Base-by-base conservation (phyloP, 139 green algal genomes). In the Ostreobium quekettii region DNA sequence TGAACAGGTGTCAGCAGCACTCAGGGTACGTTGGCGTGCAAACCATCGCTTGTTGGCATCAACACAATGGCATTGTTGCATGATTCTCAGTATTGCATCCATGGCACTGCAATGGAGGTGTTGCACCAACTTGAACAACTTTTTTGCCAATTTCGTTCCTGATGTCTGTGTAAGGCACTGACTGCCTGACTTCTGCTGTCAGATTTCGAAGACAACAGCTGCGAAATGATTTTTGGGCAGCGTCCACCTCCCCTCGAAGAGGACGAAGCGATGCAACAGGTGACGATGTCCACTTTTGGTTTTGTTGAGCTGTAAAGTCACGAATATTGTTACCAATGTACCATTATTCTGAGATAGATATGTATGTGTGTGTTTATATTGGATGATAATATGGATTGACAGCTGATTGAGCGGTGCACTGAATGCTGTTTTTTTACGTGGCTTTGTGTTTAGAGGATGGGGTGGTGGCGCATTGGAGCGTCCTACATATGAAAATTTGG, bases 211-310 rank as follows among this genome's bases (percentile, higher is more conserved):
- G 78, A 89, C 60, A 74, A 78, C n/a, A 81, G 70, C 46, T 94
- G 87, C 70, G 74, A 79, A n/a, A 82, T 82, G 76, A 76, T 78
- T 1, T 93, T 93, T 82, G 86, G 86, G 0, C 32, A 79, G 42
- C 28, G 24, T 30, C 86, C 86, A 8, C 81, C 83, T 7, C 74
- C 78, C 0, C 36, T 88, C 1, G 70, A 82, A 4, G 60, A 82
- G 2, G 86, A 93, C 61, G 66, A 78, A 4, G 86, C 78, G 4
- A 49, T 78, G 2, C n/a, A 42, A 26, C 76, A 84, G 60, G 59
- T 8, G 30, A 28, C 32, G 46, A 5, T 66, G 32, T 39, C 7
- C 15, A 35, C 46, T 53, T 53, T 53, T 53, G 11, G 11, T 53
- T 53, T n/a, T n/a, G n/a, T n/a, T n/a, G n/a, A n/a, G n/a, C n/a